Base-by-base conservation (phyloP, 2,329 filamentous ascomycete species). In the Alternaria gaisen region DNA sequence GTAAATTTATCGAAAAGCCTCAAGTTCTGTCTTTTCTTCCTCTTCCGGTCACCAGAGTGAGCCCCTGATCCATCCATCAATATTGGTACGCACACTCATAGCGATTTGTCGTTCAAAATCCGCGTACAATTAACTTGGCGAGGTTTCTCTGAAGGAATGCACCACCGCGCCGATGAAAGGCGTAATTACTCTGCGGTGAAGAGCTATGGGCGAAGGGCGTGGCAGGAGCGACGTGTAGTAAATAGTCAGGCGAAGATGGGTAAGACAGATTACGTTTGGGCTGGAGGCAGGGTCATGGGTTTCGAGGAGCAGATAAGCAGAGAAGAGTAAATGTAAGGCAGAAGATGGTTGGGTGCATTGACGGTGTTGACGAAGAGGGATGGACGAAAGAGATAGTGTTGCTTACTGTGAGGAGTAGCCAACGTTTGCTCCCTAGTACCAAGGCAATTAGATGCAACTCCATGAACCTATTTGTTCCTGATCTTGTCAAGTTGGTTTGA, bases 131-230 rank as follows among this genome's bases (percentile, higher is more conserved):
- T 34, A 9, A 16, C 10, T 9, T 52, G 46, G 53, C 24, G 28
- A 3, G 16, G 10, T 48, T 41, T 24, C 22, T 24, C 22, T 24
- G 22, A 24, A 10, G 34, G 28, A 9, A 22, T 57, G 4, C 58
- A 60, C 30, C 58, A 60, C 42, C 20, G 34, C 18, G n/a, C 40
- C 6, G 58, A 60, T n/a, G 32, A 34, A 1, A 42, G 53, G 1
- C 4, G 3, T 4, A 20, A 48, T 6, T 53, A 57, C 8, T 36
- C 26, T 10, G 24, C 16, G 20, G 26, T 8, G 9, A 53, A 54
- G 14, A 42, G 16, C 2, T n/a, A 43, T 7, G 53, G 53, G 16
- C 57, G 58, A 53, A 42, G 47, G 4, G 34, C 6, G 4, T 43
- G 20, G 36, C 34, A 57, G 12, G 32, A 47, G 26, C 34, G 16